Evolutionary conservation across 2,329 filamentous ascomycete species (phyloP).

Genomic region (Epicoccum nigrum): DNA sequence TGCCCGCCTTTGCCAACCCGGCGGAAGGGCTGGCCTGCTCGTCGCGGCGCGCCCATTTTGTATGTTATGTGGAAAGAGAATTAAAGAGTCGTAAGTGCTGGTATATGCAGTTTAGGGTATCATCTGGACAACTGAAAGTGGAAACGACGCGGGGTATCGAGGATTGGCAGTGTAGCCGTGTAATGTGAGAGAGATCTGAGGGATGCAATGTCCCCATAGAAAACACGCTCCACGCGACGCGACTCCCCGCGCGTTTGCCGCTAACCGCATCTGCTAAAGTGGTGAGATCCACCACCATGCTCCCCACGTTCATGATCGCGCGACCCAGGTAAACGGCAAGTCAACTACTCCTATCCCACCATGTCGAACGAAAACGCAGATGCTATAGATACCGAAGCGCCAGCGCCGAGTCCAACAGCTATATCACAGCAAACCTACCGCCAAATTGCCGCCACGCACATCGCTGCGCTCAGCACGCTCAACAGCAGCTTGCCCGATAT

Average conservation of each 20-base stretch:
- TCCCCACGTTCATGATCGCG: neutral
- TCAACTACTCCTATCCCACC: neutral
- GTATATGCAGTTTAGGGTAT: constrained; percentile 37
- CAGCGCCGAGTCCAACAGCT: neutral
- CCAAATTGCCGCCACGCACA: constrained; percentile 40
- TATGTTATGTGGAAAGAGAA: constrained; percentile 22
- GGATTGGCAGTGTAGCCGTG: constrained; percentile 19
- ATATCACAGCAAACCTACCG: constrained; percentile 32
- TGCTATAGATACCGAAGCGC: constrained; percentile 12
- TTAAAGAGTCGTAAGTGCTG: constrained; percentile 31
- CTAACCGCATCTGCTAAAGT: constrained; percentile 33
- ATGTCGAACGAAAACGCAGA: constrained; percentile 25
- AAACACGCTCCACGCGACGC: constrained; percentile 30
- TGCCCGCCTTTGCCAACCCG: constrained; percentile 51
- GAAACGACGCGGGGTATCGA: constrained; percentile 25
- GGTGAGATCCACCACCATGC: constrained; percentile 16
- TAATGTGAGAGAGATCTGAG: constrained; percentile 13
- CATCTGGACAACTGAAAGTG: constrained; percentile 33
- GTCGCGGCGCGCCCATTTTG: constrained; percentile 53
- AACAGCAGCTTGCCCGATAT: constrained; percentile 46
- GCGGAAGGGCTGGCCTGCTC: constrained; percentile 49
- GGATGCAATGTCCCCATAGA: constrained; percentile 23
- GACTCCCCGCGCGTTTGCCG: constrained; percentile 17
- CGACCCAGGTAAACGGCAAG: neutral
- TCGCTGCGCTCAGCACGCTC: constrained; percentile 39